These are phyloP conservation scores for Chloris gayana DNA, from an alignment of 176 grass and related monocot genomes.

Conservation along the genomic window DNA sequence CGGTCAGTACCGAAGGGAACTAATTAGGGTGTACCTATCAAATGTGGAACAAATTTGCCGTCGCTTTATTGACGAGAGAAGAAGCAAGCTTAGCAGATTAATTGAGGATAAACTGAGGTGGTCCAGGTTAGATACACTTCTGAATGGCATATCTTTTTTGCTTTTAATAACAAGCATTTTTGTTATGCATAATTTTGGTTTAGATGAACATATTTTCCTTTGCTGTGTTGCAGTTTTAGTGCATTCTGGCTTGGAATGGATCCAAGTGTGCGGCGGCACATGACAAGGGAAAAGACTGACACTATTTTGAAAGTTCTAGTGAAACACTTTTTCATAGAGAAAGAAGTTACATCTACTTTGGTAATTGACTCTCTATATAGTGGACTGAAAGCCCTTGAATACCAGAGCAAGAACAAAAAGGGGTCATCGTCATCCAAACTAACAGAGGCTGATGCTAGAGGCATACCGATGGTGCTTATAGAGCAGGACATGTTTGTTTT, in stretches of 20 bases:
- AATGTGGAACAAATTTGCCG: constrained; percentile 97
- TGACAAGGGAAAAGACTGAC: constrained; percentile 80
- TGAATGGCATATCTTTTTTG: neutral
- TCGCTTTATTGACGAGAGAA: constrained; percentile 88
- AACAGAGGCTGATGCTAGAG: constrained; percentile 57
- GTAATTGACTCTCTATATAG: constrained; percentile 85
- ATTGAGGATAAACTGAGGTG: constrained; percentile 89
- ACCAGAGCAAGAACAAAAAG: constrained; percentile 69
- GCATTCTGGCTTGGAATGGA: constrained; percentile 80
- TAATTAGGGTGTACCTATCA: constrained; percentile 90
- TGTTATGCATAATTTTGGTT: neutral
- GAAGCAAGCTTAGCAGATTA: constrained; percentile 76
- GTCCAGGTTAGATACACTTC: constrained; percentile 67
- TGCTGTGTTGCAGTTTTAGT: constrained; percentile 62
- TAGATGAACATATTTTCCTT: constrained; percentile 10
- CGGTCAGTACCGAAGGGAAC: constrained; percentile 83
- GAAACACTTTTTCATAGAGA: constrained; percentile 89
- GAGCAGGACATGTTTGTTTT: constrained; percentile 89
- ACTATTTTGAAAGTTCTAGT: constrained; percentile 76
- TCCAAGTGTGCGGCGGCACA: constrained; percentile 49
- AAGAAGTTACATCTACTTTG: constrained; percentile 93
- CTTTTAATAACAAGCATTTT: neutral
- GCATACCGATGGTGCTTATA: constrained; percentile 70
- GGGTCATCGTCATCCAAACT: constrained; percentile 47
- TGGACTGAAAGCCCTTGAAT: constrained; percentile 72